Conservation (phyloP, 805 yeast genomes). For the Cyberlindnera japonica region DNA sequence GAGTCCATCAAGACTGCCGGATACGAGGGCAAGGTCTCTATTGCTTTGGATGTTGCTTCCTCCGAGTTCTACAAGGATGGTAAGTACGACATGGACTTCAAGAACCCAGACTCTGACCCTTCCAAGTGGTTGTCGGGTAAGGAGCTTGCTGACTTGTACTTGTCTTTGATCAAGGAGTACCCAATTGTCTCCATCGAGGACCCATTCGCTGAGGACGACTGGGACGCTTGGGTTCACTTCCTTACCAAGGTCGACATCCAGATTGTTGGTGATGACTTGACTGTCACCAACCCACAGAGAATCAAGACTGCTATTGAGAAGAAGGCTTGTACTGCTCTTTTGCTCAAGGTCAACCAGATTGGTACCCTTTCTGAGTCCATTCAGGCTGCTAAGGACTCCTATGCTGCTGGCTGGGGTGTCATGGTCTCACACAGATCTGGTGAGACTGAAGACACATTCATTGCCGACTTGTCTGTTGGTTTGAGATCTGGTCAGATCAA, state of each 20-base stretch:
- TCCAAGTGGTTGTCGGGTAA: slow-evolving; percentile 89
- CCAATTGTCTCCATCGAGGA: slow-evolving; percentile 98
- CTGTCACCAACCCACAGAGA: slow-evolving; percentile 96
- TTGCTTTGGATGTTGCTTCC: slow-evolving; percentile 95
- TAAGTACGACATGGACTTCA: slow-evolving; percentile 96
- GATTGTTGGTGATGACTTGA: slow-evolving; percentile 97
- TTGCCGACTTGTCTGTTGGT: slow-evolving; percentile 97
- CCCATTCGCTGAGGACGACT: slow-evolving; percentile 99
- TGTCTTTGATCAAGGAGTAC: slow-evolving; percentile 75
- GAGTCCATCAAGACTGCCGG: slow-evolving; percentile 92
- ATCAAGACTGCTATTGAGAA: slow-evolving; percentile 93
- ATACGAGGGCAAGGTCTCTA: slow-evolving; percentile 86
- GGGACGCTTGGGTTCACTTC: slow-evolving; percentile 97
- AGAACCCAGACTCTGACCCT: slow-evolving; percentile 89
- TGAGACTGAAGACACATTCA: slow-evolving; percentile 98
- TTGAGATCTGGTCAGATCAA: slow-evolving; percentile 97
- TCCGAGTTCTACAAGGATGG: slow-evolving; percentile 98
- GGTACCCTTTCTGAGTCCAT: slow-evolving; percentile 96
- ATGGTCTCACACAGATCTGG: slow-evolving; percentile 99
- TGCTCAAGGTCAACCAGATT: slow-evolving; percentile 98
- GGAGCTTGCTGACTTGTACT: slow-evolving; percentile 84
- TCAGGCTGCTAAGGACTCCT: slow-evolving; percentile 94
- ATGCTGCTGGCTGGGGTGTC: slow-evolving; percentile 98
- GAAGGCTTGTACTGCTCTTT: slow-evolving; percentile 92
- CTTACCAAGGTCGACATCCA: slow-evolving; percentile 72